Evolutionary conservation across 148 eudicot species (phyloP).

Genomic region (Rhododendron molle): DNA sequence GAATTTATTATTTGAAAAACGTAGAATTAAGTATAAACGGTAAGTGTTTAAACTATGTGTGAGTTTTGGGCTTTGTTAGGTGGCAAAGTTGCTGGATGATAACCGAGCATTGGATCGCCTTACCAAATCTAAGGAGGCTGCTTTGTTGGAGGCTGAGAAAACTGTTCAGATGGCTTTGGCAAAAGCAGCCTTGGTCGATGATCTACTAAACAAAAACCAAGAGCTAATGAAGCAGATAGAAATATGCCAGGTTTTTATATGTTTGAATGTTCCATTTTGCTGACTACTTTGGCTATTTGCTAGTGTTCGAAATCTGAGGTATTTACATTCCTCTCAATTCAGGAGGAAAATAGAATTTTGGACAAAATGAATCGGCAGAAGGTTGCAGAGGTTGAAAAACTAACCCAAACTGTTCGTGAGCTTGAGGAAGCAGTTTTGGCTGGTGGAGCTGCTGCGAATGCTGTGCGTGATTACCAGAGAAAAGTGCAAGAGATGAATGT

Average conservation of each 20-base stretch:
- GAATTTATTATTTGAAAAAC: not conserved
- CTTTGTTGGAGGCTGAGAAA: slow-evolving; percentile 86
- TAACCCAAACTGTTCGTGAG: slow-evolving; percentile 83
- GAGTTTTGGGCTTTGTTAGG: slow-evolving; percentile 36
- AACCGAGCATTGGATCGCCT: slow-evolving; percentile 91
- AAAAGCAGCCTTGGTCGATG: slow-evolving; percentile 92
- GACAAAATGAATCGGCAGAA: slow-evolving; percentile 95
- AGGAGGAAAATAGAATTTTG: slow-evolving; percentile 92
- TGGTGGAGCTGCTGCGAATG: slow-evolving; percentile 99
- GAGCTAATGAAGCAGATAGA: slow-evolving; percentile 91
- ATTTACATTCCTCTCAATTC: slow-evolving; percentile 16
- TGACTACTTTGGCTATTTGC: not conserved
- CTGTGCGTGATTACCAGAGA: slow-evolving; percentile 94
- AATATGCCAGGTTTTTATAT: slow-evolving; percentile 77
- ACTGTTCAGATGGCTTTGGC: slow-evolving; percentile 75
- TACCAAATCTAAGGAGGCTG: slow-evolving; percentile 93
- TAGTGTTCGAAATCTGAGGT: not conserved
- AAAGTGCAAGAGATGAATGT: slow-evolving; percentile 95
- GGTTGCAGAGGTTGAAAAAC: slow-evolving; percentile 92
- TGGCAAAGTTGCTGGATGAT: slow-evolving; percentile 86
- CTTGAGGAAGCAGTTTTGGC: slow-evolving; percentile 98
- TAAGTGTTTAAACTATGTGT: not conserved
- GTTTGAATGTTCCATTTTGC: not conserved
- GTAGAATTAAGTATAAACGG: not conserved
- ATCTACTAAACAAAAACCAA: slow-evolving; percentile 89